Evolutionary conservation across 1,139 yeast species (phyloP).

Genomic region (Lodderomyces margitis): DNA sequence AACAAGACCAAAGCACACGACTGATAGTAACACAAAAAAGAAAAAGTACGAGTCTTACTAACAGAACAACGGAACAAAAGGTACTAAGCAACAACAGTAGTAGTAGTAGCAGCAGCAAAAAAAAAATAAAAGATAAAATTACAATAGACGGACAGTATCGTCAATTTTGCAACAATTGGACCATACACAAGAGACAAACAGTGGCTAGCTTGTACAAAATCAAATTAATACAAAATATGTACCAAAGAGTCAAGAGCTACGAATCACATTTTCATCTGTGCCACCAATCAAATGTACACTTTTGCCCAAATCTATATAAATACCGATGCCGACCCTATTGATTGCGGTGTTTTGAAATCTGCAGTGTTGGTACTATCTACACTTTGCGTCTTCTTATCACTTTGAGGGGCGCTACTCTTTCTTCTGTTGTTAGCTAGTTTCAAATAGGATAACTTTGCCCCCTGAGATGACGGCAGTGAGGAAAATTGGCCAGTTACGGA

Average conservation of each 20-base stretch:
- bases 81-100: too few species aligned
- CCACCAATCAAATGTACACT: background rate
- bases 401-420: background rate
- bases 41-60: background rate
- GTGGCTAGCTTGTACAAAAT: too few species aligned
- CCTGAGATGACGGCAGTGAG: background rate
- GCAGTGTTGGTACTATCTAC: background rate
- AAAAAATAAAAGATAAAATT: too few species aligned
- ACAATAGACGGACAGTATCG: too few species aligned
- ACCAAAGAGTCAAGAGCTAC: too few species aligned
- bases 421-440: background rate
- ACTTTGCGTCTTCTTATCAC: background rate
- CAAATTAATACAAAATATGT: too few species aligned
- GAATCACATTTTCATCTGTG: too few species aligned
- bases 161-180: too few species aligned
- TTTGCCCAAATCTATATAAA: background rate
- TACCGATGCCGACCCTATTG: background rate
- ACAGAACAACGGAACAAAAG: too few species aligned
- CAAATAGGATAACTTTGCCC: background rate
- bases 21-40: background rate
- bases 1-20: constrained; percentile 6
- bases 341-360: background rate
- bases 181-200: too few species aligned
- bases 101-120: too few species aligned
- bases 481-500: background rate